Percentiles rank a stretch among this genome's conserved stretches.
phyloP scores from a whole-genome alignment of 441 rosid genomes.

The Gossypium gossypioides region DNA sequence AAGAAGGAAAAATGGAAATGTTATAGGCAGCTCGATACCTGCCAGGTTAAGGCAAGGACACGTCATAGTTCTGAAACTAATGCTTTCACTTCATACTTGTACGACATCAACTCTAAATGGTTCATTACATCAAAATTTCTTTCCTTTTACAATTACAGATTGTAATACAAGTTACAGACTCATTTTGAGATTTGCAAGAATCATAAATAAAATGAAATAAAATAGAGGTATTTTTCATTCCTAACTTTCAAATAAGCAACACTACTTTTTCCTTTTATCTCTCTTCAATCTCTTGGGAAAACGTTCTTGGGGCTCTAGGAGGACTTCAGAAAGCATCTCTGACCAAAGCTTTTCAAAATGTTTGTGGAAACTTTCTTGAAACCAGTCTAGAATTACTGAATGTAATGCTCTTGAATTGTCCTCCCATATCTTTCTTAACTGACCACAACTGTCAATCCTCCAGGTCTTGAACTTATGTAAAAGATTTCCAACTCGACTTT shows the following conservation, averaged over 20 bases:
- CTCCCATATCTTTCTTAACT: conserved; percentile 46
- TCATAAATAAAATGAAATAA: neutral
- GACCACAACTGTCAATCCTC: conserved; percentile 39
- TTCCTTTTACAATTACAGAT: too few species aligned
- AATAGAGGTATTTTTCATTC: neutral
- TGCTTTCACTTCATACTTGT: neutral
- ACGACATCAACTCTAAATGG: neutral
- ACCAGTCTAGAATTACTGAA: conserved; percentile 55
- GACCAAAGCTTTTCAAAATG: conserved; percentile 52
- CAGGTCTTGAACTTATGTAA: conserved; percentile 31
- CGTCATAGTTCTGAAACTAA: neutral
- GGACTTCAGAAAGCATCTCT: conserved; percentile 45
- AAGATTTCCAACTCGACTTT: conserved; percentile 56
- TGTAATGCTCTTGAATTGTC: conserved; percentile 37
- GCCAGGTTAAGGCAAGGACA: too few species aligned
- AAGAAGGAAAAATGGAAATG: too few species aligned
- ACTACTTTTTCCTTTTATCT: conserved; percentile 17
- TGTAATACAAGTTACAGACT: too few species aligned
- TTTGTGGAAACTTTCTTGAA: conserved; percentile 45
- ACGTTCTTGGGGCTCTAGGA: conserved; percentile 28
- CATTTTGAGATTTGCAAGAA: neutral
- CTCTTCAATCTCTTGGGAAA: conserved; percentile 21
- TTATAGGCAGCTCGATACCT: too few species aligned
- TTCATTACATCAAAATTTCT: too few species aligned
- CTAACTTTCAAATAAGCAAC: conserved; percentile 1